phyloP scores from a whole-genome alignment of 305 asterid species.

The Rubia peregrina region DNA sequence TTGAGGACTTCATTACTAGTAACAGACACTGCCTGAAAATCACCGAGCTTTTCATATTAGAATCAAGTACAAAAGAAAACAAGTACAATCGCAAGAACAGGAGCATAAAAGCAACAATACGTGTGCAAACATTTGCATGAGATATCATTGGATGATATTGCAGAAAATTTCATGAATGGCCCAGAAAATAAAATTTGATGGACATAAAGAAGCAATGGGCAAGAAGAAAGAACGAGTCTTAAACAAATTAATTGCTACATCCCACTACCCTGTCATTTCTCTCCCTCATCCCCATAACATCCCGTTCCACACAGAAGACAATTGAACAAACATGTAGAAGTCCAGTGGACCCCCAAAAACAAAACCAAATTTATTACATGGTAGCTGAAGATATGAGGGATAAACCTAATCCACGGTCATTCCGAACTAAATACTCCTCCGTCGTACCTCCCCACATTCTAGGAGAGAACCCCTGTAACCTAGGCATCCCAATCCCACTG shows the following conservation, averaged over 20 bases:
- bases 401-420: background rate
- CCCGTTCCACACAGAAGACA: background rate
- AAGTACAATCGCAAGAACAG: background rate
- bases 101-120: background rate
- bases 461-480: background rate
- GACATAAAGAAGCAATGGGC: background rate
- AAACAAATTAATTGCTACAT: background rate
- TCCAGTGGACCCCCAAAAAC: background rate
- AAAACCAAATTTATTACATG: background rate
- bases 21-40: constrained; percentile 47
- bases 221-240: background rate
- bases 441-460: background rate
- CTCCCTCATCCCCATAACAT: background rate
- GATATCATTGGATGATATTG: background rate
- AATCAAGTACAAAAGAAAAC: background rate
- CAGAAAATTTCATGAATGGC: background rate
- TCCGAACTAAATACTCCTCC: background rate
- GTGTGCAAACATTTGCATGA: background rate
- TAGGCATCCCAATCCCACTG: background rate
- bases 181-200: background rate
- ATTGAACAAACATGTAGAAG: background rate
- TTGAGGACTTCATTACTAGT: constrained; percentile 62
- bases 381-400: background rate
- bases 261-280: background rate
- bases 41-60: constrained; percentile 3